These are phyloP conservation scores for Isatis tinctoria DNA, from an alignment of 345 rosid species.

Conservation along the genomic window DNA sequence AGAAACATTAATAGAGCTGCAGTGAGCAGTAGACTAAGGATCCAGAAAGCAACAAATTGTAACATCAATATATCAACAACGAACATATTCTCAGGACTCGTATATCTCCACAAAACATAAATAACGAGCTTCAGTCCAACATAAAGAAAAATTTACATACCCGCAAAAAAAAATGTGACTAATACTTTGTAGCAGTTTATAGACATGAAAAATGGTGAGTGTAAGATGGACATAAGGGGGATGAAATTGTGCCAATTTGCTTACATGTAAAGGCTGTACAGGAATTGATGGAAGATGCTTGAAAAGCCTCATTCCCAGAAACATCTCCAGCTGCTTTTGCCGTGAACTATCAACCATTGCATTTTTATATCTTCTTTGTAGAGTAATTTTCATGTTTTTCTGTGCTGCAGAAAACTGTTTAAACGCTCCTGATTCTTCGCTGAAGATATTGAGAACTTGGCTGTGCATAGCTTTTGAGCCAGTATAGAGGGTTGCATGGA, in stretches of 20 bases:
- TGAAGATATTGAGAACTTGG: slow-evolving; percentile 93
- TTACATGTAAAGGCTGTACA: slow-evolving; percentile 80
- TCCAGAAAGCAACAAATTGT: background rate
- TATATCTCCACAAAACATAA: background rate
- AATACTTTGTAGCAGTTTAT: slow-evolving; percentile 2
- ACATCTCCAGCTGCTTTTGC: slow-evolving; percentile 96
- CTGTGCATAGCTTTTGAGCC: slow-evolving; percentile 99
- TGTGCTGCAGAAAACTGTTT: slow-evolving; percentile 93
- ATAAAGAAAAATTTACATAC: background rate
- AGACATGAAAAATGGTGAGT: background rate
- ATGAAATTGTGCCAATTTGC: slow-evolving; percentile 23
- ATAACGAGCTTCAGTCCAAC: background rate
- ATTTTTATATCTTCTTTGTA: slow-evolving; percentile 93
- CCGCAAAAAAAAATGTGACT: background rate
- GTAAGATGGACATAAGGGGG: background rate
- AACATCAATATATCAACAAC: background rate
- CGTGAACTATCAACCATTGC: slow-evolving; percentile 89
- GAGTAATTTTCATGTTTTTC: slow-evolving; percentile 73
- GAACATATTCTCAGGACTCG: background rate
- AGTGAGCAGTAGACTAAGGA: background rate
- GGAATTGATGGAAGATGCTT: slow-evolving; percentile 94
- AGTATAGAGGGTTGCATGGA: slow-evolving; percentile 97
- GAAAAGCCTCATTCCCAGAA: slow-evolving; percentile 89
- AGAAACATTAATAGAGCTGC: background rate
- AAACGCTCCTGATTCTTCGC: slow-evolving; percentile 84